These are phyloP conservation scores for Cyberlindnera xylosilytica DNA, from an alignment of 805 yeast genomes.

Conservation along the genomic window DNA sequence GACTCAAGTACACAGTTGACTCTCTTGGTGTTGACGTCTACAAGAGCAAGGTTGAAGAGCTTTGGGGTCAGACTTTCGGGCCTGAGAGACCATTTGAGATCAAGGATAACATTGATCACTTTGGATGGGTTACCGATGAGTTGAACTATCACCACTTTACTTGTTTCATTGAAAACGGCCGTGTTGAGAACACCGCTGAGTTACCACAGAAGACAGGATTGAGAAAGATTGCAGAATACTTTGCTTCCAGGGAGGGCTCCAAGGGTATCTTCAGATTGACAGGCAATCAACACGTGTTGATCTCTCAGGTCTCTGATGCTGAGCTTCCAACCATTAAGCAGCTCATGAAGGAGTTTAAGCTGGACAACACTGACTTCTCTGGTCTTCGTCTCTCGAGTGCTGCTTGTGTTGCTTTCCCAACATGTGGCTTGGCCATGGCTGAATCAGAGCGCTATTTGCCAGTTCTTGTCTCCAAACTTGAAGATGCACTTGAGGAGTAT, in stretches of 20 bases:
- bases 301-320: slow-evolving; percentile 69
- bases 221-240: slow-evolving; percentile 67
- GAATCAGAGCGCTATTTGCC: slow-evolving; percentile 92
- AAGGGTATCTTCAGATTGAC: slow-evolving; percentile 89
- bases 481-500: slow-evolving; percentile 81
- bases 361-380: slow-evolving; percentile 80
- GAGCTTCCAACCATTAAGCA: slow-evolving; percentile 61
- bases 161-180: slow-evolving; percentile 92
- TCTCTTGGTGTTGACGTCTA: slow-evolving; percentile 87
- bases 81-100: slow-evolving; percentile 71
- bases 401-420: slow-evolving; percentile 97
- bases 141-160: slow-evolving; percentile 85
- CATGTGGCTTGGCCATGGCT: slow-evolving; percentile 99
- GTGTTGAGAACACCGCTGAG: slow-evolving; percentile 90
- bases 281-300: slow-evolving; percentile 89
- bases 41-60: slow-evolving; percentile 77
- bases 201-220: slow-evolving; percentile 88
- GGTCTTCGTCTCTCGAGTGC: slow-evolving; percentile 87
- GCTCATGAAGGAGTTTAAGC: slow-evolving; percentile 65
- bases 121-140: slow-evolving; percentile 92
- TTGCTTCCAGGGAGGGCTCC: slow-evolving; percentile 45
- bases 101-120: slow-evolving; percentile 83
- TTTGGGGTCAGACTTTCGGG: slow-evolving; percentile 72
- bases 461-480: slow-evolving; percentile 73
- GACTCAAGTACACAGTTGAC: slow-evolving; percentile 95